Conservation (phyloP, 306 rosid species). For the Rubus parviflorus region DNA sequence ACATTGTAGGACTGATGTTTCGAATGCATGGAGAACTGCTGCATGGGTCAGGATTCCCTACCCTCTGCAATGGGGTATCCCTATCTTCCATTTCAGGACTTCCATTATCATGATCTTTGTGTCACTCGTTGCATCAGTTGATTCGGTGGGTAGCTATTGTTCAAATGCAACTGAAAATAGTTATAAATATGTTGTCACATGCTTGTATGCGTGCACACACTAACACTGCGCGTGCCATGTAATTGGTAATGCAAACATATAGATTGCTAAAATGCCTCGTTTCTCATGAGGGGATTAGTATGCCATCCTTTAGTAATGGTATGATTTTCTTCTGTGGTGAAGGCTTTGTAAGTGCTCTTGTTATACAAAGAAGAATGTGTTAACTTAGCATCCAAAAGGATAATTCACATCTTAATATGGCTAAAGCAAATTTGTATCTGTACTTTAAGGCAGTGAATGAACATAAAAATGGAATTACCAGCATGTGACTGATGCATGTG, state of each 20-base stretch:
- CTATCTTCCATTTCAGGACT: conserved; percentile 77
- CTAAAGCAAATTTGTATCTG: not conserved
- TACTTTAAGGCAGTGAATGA: not conserved
- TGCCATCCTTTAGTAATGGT: not conserved
- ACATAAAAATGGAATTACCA: conserved; percentile 12
- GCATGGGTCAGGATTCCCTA: conserved; percentile 81
- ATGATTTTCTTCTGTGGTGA: conserved; percentile 7
- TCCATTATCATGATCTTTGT: conserved; percentile 74
- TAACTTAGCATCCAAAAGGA: not conserved
- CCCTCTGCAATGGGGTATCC: conserved; percentile 92
- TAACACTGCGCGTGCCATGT: not conserved
- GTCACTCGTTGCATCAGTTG: conserved; percentile 81
- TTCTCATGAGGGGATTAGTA: not conserved
- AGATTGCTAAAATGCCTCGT: not conserved
- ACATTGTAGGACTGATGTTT: conserved; percentile 87
- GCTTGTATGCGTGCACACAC: not conserved
- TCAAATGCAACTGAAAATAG: conserved; percentile 12
- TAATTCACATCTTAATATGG: not conserved
- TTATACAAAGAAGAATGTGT: no score
- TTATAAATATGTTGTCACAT: not conserved
- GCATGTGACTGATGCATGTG: conserved; percentile 5
- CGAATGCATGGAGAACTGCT: conserved; percentile 71
- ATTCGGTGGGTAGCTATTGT: conserved; percentile 58
- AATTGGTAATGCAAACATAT: not conserved
- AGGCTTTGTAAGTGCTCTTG: not conserved